Evolutionary conservation across 306 rosid species (phyloP).

Genomic region (Quercus suber): DNA sequence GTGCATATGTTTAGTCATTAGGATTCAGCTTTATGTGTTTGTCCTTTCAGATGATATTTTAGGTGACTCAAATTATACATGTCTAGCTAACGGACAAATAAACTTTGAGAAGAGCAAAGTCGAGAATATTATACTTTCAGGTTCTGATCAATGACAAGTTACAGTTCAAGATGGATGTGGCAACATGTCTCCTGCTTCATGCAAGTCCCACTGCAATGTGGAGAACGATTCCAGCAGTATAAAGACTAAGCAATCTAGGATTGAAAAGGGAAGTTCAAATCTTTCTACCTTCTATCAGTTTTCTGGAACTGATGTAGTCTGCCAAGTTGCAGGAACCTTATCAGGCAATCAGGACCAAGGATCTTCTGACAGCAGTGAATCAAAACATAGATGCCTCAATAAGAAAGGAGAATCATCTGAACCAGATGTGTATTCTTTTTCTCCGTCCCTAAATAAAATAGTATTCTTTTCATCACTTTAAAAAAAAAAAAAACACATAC

Average conservation of each 20-base stretch:
- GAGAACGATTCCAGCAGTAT: conserved; percentile 23
- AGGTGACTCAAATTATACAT: background rate
- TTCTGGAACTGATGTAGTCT: conserved; percentile 15
- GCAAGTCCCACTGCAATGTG: conserved; percentile 9
- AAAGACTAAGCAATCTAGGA: conserved; percentile 17
- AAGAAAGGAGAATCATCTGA: conserved; percentile 28
- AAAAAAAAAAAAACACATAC: too few species aligned
- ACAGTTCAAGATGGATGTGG: conserved; percentile 18
- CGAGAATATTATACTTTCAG: conserved; percentile 10
- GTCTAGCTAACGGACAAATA: background rate
- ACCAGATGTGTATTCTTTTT: conserved; percentile 1
- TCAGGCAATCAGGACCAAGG: conserved; percentile 25
- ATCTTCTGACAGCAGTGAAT: conserved; percentile 23
- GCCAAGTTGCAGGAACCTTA: conserved; percentile 20
- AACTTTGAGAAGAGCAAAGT: conserved; percentile 14
- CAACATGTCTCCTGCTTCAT: conserved; percentile 15
- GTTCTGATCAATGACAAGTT: conserved; percentile 7
- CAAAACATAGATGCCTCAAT: conserved; percentile 8
- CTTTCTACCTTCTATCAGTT: conserved; percentile 4
- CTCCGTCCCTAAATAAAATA: too few species aligned
- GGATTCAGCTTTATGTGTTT: background rate
- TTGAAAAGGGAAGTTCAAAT: conserved; percentile 4
- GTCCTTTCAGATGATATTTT: conserved; percentile 9
- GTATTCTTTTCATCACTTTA: too few species aligned
- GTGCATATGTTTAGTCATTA: background rate